These are phyloP conservation scores for Metarhizium anisopliae DNA, from an alignment of 2,329 filamentous ascomycete species.

Conservation along the genomic window DNA sequence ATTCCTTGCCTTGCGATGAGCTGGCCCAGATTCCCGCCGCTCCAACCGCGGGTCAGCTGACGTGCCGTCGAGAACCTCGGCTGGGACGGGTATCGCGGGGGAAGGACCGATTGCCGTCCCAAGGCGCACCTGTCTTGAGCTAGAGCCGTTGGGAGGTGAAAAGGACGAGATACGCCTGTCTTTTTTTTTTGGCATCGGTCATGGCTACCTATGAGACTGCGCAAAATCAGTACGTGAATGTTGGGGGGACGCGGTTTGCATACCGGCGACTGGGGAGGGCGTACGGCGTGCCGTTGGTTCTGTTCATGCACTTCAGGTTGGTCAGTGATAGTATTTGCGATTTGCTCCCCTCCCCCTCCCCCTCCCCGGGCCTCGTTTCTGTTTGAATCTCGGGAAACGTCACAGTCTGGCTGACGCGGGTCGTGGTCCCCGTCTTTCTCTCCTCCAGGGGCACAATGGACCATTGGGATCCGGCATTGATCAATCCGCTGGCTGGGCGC, in stretches of 20 bases:
- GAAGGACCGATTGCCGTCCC: neutral
- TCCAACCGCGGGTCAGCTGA: neutral
- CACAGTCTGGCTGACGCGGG: neutral
- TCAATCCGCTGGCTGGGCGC: constrained; percentile 32
- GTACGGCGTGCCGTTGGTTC: constrained; percentile 21
- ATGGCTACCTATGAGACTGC: constrained; percentile 23
- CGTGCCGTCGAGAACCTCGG: neutral
- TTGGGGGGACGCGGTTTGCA: constrained; percentile 6
- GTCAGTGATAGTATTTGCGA: neutral
- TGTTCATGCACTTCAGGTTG: constrained; percentile 24
- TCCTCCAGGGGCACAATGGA: constrained; percentile 27
- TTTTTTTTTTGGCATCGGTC: neutral
- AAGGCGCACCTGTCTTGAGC: neutral
- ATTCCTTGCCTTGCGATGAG: too few species aligned
- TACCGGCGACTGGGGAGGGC: neutral
- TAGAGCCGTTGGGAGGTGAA: too few species aligned
- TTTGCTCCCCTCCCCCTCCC: neutral
- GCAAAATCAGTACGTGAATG: constrained; percentile 18
- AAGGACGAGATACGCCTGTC: too few species aligned
- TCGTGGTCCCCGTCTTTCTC: neutral
- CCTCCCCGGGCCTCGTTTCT: neutral
- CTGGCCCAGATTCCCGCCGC: neutral
- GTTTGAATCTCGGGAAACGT: neutral
- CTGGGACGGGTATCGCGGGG: neutral
- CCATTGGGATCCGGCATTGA: constrained; percentile 32